These are phyloP conservation scores for Blastobotrys robertii DNA, from an alignment of 805 yeast genomes.

Conservation along the genomic window DNA sequence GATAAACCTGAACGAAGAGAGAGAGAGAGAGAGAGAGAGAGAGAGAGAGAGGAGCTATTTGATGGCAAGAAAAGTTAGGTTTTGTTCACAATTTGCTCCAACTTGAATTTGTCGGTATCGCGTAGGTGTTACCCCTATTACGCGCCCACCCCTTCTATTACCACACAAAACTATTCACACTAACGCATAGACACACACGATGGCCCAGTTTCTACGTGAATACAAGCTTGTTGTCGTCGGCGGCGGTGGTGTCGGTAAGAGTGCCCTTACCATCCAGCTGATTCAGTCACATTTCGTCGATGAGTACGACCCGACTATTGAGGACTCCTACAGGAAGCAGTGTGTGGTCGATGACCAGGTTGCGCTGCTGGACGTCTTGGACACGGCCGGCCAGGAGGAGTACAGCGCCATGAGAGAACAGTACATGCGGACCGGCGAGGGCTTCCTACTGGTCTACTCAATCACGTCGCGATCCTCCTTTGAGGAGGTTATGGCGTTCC, in stretches of 20 bases:
- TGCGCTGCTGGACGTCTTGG: conserved; percentile 76
- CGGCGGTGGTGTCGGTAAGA: conserved; percentile 98
- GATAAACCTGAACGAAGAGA: too few species aligned
- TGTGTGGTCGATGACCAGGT: conserved; percentile 74
- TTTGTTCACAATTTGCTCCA: too few species aligned
- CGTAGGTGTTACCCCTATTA: too few species aligned
- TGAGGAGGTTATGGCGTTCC: conserved; percentile 73
- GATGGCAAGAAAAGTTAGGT: too few species aligned
- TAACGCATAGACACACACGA: neutral
- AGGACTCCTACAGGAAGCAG: conserved; percentile 64
- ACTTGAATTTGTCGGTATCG: too few species aligned
- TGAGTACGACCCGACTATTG: conserved; percentile 97
- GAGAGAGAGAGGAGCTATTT: too few species aligned
- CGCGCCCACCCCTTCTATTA: neutral
- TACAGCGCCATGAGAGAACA: conserved; percentile 90
- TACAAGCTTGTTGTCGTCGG: conserved; percentile 94
- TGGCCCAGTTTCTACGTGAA: conserved; percentile 36
- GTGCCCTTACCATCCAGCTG: conserved; percentile 89
- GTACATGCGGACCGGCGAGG: conserved; percentile 94
- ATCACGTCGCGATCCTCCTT: conserved; percentile 75
- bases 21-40: too few species aligned
- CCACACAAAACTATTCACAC: conserved; percentile 21
- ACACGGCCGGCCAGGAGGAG: conserved; percentile 98
- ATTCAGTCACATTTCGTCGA: conserved; percentile 93
- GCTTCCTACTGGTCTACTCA: conserved; percentile 78